These are phyloP conservation scores for Clausena lansium DNA, from an alignment of 345 rosid species.

Conservation along the genomic window DNA sequence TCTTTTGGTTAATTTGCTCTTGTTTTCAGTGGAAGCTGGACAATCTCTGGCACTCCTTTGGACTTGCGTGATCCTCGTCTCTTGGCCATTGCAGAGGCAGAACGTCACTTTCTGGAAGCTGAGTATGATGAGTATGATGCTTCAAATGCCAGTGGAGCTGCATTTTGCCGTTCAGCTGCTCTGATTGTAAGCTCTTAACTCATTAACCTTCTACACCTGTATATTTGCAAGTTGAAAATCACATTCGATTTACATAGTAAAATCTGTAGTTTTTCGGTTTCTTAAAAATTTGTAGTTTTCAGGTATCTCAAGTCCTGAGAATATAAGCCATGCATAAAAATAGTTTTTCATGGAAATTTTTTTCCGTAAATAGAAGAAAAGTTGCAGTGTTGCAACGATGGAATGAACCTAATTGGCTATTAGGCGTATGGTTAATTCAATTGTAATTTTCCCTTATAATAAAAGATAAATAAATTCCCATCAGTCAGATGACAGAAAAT, in stretches of 20 bases:
- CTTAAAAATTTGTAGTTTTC: background rate
- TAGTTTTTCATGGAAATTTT: background rate
- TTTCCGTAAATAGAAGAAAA: background rate
- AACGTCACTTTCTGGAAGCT: conserved; percentile 75
- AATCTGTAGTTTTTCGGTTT: background rate
- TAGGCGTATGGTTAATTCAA: background rate
- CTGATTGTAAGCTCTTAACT: conserved; percentile 54
- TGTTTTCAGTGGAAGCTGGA: conserved; percentile 82
- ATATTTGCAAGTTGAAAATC: background rate
- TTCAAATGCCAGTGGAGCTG: conserved; percentile 78
- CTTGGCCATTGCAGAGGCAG: conserved; percentile 88
- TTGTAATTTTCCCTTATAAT: background rate
- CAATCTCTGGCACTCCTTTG: conserved; percentile 73
- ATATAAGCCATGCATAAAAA: background rate
- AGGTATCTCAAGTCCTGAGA: background rate
- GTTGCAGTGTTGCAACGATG: background rate
- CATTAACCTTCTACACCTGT: background rate
- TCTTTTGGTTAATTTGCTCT: conserved; percentile 1
- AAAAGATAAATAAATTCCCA: background rate
- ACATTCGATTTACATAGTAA: background rate
- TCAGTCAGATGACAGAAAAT: background rate
- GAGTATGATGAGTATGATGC: conserved; percentile 85
- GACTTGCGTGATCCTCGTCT: conserved; percentile 85
- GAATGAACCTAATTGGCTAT: background rate
- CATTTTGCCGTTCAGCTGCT: conserved; percentile 91